These are phyloP conservation scores for Artemisia argyi DNA, from an alignment of 129 eudicot genomes.

Conservation along the genomic window DNA sequence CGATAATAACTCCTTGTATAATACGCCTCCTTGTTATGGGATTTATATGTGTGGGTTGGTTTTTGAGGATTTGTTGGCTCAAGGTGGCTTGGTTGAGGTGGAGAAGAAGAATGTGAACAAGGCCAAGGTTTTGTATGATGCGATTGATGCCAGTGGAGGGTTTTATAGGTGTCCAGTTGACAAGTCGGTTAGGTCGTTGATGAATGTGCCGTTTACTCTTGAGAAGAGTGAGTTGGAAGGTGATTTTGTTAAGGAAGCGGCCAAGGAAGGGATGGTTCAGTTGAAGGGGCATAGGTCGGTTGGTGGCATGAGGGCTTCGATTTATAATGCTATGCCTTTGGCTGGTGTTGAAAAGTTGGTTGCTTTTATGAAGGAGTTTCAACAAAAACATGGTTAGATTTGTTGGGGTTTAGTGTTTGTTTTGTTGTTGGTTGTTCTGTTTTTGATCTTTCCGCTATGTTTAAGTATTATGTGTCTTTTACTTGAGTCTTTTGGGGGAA, in stretches of 20 bases:
- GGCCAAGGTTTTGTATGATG: constrained; percentile 70
- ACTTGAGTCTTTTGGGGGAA: constrained; percentile 6
- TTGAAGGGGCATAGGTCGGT: constrained; percentile 97
- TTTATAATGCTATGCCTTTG: constrained; percentile 97
- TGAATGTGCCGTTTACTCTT: constrained; percentile 95
- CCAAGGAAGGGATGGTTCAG: constrained; percentile 86
- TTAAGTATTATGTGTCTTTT: not conserved
- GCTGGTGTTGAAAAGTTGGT: constrained; percentile 97
- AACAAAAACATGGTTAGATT: constrained; percentile 71
- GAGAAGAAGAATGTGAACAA: constrained; percentile 82
- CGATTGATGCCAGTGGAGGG: constrained; percentile 82
- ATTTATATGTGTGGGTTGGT: constrained; percentile 97
- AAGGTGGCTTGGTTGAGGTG: constrained; percentile 88
- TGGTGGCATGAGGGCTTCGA: constrained; percentile 99
- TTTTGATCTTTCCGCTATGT: constrained; percentile 33
- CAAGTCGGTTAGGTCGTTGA: constrained; percentile 88
- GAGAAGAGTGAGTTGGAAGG: constrained; percentile 78
- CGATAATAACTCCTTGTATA: constrained; percentile 78
- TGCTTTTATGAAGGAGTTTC: constrained; percentile 96
- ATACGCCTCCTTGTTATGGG: constrained; percentile 93
- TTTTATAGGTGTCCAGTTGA: constrained; percentile 91
- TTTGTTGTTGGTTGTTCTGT: constrained; percentile 30
- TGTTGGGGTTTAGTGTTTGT: constrained; percentile 8
- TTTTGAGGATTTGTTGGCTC: constrained; percentile 86
- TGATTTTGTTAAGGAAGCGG: constrained; percentile 84